Evolutionary conservation across 116 monocot genomes (phyloP).

Genomic region (Thalassia testudinum): DNA sequence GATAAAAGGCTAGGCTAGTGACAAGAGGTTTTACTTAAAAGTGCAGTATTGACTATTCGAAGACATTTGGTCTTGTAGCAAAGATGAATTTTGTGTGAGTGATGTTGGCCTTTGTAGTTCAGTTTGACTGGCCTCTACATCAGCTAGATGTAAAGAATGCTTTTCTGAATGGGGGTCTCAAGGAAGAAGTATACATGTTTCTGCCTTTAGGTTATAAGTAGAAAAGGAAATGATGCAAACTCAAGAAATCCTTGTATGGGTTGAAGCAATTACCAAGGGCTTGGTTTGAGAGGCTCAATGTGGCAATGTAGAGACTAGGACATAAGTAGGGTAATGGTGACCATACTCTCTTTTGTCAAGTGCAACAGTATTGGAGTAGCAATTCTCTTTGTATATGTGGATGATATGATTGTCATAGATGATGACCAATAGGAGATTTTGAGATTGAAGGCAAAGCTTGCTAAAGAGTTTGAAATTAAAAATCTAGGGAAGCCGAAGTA

Average conservation of each 20-base stretch:
- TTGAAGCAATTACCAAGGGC: conserved; percentile 11
- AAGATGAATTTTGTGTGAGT: conserved; percentile 7
- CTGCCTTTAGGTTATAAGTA: not conserved
- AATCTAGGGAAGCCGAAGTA: not conserved
- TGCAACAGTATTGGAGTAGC: not conserved
- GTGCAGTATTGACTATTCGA: conserved; percentile 4
- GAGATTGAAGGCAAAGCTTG: too few relatives aligned
- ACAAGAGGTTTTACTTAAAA: conserved; percentile 3
- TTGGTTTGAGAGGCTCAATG: conserved; percentile 8
- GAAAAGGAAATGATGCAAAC: not conserved
- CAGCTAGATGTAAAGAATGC: too few relatives aligned
- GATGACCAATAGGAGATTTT: too few relatives aligned
- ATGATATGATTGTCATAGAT: too few relatives aligned
- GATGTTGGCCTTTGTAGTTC: not conserved
- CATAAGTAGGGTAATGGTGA: conserved; percentile 2
- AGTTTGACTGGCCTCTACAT: not conserved
- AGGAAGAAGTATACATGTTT: conserved; percentile 6
- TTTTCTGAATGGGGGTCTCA: too few relatives aligned
- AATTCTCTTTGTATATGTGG: conserved; percentile 6
- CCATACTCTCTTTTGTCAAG: conserved; percentile 6
- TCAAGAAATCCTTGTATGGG: conserved; percentile 2
- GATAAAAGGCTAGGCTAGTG: conserved; percentile 1
- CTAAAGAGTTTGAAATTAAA: too few relatives aligned
- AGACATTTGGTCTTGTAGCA: conserved; percentile 2
- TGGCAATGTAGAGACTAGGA: not conserved